phyloP scores from a whole-genome alignment of 2,329 filamentous ascomycete species.

The Monosporascus sp. region DNA sequence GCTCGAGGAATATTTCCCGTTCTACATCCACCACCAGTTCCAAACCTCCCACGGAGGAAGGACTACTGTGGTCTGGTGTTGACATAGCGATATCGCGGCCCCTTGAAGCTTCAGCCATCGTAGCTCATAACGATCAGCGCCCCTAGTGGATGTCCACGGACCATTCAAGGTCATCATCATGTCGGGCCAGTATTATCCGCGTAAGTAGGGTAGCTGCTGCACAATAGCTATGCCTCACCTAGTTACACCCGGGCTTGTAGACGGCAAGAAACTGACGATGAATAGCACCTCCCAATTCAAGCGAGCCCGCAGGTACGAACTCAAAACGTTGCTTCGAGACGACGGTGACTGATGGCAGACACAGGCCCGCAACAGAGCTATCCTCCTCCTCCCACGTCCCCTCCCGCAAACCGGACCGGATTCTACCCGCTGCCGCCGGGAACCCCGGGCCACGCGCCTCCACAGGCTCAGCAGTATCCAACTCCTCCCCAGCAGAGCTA shows the following conservation, averaged over 20 bases:
- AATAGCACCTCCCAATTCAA: constrained; percentile 37
- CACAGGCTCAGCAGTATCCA: constrained; percentile 28
- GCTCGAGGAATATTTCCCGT: neutral
- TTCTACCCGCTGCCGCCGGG: constrained; percentile 40
- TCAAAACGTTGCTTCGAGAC: constrained; percentile 4
- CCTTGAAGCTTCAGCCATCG: neutral
- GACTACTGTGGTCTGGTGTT: neutral
- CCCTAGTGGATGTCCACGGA: neutral
- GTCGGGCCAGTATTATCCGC: constrained; percentile 43
- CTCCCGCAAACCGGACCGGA: constrained; percentile 39
- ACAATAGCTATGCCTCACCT: neutral
- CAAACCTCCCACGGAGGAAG: neutral
- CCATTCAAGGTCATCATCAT: constrained; percentile 24
- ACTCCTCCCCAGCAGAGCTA: constrained; percentile 26
- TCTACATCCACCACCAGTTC: neutral
- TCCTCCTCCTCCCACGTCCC: constrained; percentile 42
- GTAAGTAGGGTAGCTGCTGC: constrained; percentile 28
- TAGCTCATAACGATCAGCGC: neutral
- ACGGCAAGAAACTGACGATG: constrained; percentile 11
- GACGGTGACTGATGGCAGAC: constrained; percentile 15
- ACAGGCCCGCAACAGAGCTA: constrained; percentile 34
- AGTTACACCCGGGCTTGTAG: constrained; percentile 4
- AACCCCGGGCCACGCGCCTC: constrained; percentile 28
- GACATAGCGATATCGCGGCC: neutral
- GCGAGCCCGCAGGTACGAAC: constrained; percentile 25